Percentiles rank a stretch among this genome's conserved stretches.
These are phyloP conservation scores for Pisolithus marmoratus DNA, from an alignment of 768 basidiomycete species.

Conservation along the genomic window DNA sequence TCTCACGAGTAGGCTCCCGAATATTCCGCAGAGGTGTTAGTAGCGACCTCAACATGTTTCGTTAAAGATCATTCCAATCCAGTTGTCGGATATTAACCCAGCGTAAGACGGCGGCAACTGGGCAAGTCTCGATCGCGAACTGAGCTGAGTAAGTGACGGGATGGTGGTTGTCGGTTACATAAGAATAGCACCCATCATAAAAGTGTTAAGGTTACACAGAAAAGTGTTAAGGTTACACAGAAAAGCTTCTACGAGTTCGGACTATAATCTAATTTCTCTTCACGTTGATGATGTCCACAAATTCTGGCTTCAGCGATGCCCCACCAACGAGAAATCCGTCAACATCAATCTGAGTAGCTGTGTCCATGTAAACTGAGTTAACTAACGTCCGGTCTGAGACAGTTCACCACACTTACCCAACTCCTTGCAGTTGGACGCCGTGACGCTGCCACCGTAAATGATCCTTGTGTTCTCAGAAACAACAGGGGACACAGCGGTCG, in stretches of 20 bases:
- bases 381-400: neutral
- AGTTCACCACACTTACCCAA: slow-evolving; percentile 51
- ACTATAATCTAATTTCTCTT: slow-evolving; percentile 26
- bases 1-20: slow-evolving; percentile 40
- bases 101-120: too few species aligned
- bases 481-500: slow-evolving; percentile 52
- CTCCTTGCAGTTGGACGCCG: slow-evolving; percentile 80
- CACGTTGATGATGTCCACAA: slow-evolving; percentile 84
- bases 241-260: neutral
- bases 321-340: slow-evolving; percentile 99
- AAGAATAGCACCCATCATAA: too few species aligned
- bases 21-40: slow-evolving; percentile 54
- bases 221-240: too few species aligned
- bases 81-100: too few species aligned
- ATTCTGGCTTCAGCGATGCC: slow-evolving; percentile 96
- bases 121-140: too few species aligned
- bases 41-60: slow-evolving; percentile 51
- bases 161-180: too few species aligned
- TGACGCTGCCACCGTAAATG: slow-evolving; percentile 96
- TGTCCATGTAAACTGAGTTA: neutral
- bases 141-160: too few species aligned
- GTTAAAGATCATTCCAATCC: neutral
- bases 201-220: too few species aligned
- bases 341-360: slow-evolving; percentile 75
- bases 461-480: slow-evolving; percentile 76